phyloP scores from a whole-genome alignment of 202 grass and related monocot species.

The Alloteropsis angusta region DNA sequence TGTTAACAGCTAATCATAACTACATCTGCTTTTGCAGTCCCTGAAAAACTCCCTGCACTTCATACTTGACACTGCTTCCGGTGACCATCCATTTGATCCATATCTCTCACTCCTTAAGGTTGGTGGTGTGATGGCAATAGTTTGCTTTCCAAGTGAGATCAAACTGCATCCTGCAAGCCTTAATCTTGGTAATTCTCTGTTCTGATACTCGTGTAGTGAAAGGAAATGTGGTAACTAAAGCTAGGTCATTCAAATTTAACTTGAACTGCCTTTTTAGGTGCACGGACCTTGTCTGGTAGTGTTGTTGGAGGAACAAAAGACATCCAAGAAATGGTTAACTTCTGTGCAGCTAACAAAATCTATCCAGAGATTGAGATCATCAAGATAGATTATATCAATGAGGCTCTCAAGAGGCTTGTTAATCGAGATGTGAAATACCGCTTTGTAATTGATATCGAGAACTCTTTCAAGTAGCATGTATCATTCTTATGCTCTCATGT shows the following conservation, averaged over 20 bases:
- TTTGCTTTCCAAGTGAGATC: slow-evolving; percentile 71
- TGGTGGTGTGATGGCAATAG: slow-evolving; percentile 46
- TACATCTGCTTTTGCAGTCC: slow-evolving; percentile 10
- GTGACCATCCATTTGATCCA: slow-evolving; percentile 74
- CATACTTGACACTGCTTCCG: slow-evolving; percentile 70
- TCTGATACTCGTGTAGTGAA: neutral
- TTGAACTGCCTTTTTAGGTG: slow-evolving; percentile 23
- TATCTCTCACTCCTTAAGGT: slow-evolving; percentile 70
- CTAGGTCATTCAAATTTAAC: neutral
- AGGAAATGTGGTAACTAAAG: neutral
- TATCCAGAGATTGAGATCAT: slow-evolving; percentile 60
- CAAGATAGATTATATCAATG: slow-evolving; percentile 69
- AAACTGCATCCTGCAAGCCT: slow-evolving; percentile 55
- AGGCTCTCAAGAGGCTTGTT: slow-evolving; percentile 52
- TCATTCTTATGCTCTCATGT: neutral
- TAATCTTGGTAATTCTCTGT: slow-evolving; percentile 41
- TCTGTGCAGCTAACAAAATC: slow-evolving; percentile 50
- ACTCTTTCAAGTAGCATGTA: slow-evolving; percentile 40
- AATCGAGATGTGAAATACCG: slow-evolving; percentile 65
- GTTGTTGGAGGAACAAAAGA: slow-evolving; percentile 53
- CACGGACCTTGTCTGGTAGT: slow-evolving; percentile 48
- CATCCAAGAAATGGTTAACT: slow-evolving; percentile 57
- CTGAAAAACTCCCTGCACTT: slow-evolving; percentile 55
- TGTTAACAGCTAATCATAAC: neutral
- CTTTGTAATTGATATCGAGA: slow-evolving; percentile 66